These are phyloP conservation scores for Chaetomium olivaceum DNA, from an alignment of 2,329 filamentous ascomycete species.

Conservation along the genomic window DNA sequence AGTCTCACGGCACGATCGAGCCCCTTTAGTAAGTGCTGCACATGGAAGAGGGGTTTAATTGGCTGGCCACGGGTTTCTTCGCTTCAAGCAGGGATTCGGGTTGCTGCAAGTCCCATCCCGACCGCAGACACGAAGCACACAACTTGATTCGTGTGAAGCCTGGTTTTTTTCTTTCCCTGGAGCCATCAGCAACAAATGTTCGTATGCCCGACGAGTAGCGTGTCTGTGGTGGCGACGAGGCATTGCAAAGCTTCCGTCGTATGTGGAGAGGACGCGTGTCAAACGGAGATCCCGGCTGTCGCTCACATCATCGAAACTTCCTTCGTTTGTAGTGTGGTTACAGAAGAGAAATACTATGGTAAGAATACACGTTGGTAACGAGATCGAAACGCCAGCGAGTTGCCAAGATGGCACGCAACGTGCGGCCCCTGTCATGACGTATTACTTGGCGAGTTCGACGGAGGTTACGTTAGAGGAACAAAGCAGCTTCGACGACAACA, in stretches of 20 bases:
- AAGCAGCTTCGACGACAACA: background rate
- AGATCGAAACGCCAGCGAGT: background rate
- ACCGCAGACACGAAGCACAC: constrained; percentile 2
- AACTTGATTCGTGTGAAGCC: background rate
- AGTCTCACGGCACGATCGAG: background rate
- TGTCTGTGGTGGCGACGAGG: background rate
- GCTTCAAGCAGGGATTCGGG: background rate
- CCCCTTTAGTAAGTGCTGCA: background rate
- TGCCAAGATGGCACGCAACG: background rate
- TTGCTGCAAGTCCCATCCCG: background rate
- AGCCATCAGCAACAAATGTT: background rate
- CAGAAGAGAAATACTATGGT: background rate
- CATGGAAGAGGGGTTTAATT: background rate
- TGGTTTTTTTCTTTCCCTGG: background rate
- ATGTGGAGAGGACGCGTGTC: background rate
- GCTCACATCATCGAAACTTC: background rate
- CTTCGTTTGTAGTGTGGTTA: background rate
- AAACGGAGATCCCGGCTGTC: background rate
- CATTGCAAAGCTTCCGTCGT: background rate
- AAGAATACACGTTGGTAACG: background rate
- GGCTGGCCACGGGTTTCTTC: background rate
- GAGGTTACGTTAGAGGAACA: background rate
- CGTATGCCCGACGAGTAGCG: background rate
- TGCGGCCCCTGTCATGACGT: constrained; percentile 5
- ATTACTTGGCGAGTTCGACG: background rate